Base-by-base conservation (phyloP, 495 filamentous ascomycete species). In the Lasiosphaeriaceae sp. region DNA sequence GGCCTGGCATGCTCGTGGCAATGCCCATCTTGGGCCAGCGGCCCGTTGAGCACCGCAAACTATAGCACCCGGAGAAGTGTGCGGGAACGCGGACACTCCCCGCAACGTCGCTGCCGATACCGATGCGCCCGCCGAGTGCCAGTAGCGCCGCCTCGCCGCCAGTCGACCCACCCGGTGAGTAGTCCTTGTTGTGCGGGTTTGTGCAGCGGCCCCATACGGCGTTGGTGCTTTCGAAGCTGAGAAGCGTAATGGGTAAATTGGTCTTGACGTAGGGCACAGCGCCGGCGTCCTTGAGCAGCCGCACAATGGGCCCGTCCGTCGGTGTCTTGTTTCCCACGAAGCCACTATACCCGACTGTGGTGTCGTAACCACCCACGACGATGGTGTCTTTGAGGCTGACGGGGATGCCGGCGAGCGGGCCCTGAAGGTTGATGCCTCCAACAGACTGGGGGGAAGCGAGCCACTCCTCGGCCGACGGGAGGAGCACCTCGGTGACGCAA, bases 211-310 rank as follows among this genome's bases (percentile, higher is more conserved):
- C 92, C 87, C 86, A 92, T 21, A 97, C 86, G 58, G 92, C 92
- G 71, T 96, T 98, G 45, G 85, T 86, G 19, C 88, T 92, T 70
- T 97, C 94, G 65, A 97, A 97, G 29, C 87, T 91, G 50, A 97
- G 78, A 8, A 98, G 81, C 0, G 93, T 96, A 50, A 93, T 88
- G 3, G 94, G 94, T n/a, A 94, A 65, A 54, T 94, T 93, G 1
- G 94, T 98, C 77, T 97, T 98, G 17, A 92, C 90, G 69, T 96
- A 96, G 1, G 94, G 94, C 0, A 98, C 79, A 3, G 94, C 94
- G n/a, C 89, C 88, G n/a, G 92, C 90, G 71, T 96, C 91, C 64
- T 95, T 96, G 26, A 97, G 74, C 16, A 97, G 64, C 50, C 79
- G 79, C 4, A 90, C 84, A 71, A 95, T 81, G 0, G 84, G 76